Percentiles rank a stretch among this genome's conserved stretches.
These are phyloP conservation scores for Trametes punicea DNA, from an alignment of 768 basidiomycete genomes.

Conservation along the genomic window DNA sequence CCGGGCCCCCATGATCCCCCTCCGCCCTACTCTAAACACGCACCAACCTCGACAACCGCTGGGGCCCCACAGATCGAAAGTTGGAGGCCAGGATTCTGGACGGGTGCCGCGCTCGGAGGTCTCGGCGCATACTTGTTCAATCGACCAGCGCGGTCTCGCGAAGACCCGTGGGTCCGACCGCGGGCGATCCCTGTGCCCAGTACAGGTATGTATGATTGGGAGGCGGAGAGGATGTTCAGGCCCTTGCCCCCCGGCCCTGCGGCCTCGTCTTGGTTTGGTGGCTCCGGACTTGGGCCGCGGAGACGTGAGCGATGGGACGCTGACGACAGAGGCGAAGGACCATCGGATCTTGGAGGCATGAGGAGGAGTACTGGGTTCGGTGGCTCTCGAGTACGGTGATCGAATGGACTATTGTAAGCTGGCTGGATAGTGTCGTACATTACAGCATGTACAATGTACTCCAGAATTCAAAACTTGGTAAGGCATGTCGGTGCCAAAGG, in stretches of 20 bases:
- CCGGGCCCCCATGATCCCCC: slow-evolving; percentile 36
- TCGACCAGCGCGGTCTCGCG: slow-evolving; percentile 26
- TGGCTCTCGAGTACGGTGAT: slow-evolving; percentile 66
- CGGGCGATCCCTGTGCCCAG: slow-evolving; percentile 6
- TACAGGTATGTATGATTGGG: slow-evolving; percentile 53
- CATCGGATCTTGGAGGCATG: slow-evolving; percentile 67
- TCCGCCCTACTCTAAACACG: slow-evolving; percentile 53
- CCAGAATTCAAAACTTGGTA: no score
- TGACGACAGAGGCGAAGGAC: slow-evolving; percentile 64
- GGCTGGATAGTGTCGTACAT: no score
- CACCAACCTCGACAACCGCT: slow-evolving; percentile 28
- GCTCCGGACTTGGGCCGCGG: slow-evolving; percentile 6
- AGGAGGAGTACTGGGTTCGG: slow-evolving; percentile 79
- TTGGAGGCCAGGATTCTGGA: slow-evolving; percentile 81
- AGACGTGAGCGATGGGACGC: slow-evolving; percentile 21
- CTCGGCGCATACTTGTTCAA: slow-evolving; percentile 59
- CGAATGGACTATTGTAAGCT: slow-evolving; percentile 8
- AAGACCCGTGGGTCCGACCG: slow-evolving; percentile 25
- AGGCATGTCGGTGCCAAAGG: no score
- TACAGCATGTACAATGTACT: no score
- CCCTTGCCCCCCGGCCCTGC: slow-evolving; percentile 27
- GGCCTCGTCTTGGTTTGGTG: slow-evolving; percentile 24
- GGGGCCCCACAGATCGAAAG: slow-evolving; percentile 30
- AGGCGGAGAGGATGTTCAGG: slow-evolving; percentile 37
- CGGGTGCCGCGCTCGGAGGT: slow-evolving; percentile 73